Base-by-base conservation (phyloP, 768 basidiomycete genomes). In the Pulveroboletus ravenelii region DNA sequence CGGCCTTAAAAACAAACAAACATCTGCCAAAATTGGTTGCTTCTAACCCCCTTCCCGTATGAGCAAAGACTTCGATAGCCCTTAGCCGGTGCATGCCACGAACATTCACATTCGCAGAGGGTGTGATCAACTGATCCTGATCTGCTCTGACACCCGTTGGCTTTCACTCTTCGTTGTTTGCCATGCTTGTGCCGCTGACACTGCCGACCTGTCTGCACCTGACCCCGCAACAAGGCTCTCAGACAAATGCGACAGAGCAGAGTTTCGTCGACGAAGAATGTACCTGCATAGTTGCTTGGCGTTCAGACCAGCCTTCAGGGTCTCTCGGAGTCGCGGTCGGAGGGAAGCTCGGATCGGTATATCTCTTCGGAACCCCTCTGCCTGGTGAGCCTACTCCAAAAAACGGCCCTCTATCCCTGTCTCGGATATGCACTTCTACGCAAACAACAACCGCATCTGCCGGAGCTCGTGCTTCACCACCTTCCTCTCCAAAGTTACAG, bases 1-100 rank as follows among this genome's bases (percentile, higher is more conserved):
- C n/a, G 14, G 52, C 64, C 43, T 67, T 51, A 14, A 52, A 60
- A 66, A 47, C 46, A 68, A 66, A 66, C 64, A 66, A 57, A 59
- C 67, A 15, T 52, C 40, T 49, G 15, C 54, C 52, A 3, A 18
- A 55, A 56, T 55, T 37, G 54, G 60, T 6, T 36, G 39, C 20
- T 41, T 44, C 18, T 23, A 18, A 27, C 8, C 1, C 38, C 34
- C 10, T 15, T 36, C 17, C 32, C 48, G 29, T 39, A 54, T 50
- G 60, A 42, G 43, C 50, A 46, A 14, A 37, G 23, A 48, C 47
- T 6, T 42, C 36, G 5, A 29, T 25, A 15, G 27, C n/a, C 27
- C 41, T 40, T 30, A 17, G 35, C 32, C 37, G 37, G 52, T 40
- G 61, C 38, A 52, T 45, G 49, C 47, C 29, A 38, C 50, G 12